Conservation (phyloP, 495 filamentous ascomycete genomes). For the Aspergillus cristatus region DNA sequence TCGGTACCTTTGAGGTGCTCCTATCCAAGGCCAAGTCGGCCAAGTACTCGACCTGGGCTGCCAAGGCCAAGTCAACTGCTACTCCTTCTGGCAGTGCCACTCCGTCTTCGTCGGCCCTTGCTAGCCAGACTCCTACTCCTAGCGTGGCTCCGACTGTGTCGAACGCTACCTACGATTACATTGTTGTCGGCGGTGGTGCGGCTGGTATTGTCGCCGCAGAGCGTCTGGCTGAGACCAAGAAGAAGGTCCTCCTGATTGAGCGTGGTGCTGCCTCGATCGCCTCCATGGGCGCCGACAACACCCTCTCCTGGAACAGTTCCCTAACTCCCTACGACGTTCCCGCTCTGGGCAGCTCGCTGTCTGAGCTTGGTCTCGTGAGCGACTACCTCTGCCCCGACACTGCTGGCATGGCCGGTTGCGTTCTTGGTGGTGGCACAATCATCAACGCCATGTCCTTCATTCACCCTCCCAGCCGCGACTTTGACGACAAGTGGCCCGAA, state of each 20-base stretch:
- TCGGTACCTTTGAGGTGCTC: conserved; percentile 22
- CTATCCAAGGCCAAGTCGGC: conserved; percentile 16
- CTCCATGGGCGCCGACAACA: conserved; percentile 7
- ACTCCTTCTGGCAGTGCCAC: conserved; percentile 1
- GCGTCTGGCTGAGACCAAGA: conserved; percentile 53
- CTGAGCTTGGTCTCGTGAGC: conserved; percentile 55
- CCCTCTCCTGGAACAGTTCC: conserved; percentile 14
- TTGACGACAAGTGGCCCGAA: conserved; percentile 59
- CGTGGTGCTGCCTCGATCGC: conserved; percentile 15
- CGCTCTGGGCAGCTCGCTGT: conserved; percentile 50
- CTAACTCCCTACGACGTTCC: conserved; percentile 68
- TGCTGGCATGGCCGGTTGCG: conserved; percentile 69
- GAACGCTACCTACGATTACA: conserved; percentile 14
- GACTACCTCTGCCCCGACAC: conserved; percentile 53
- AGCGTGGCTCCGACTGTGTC: conserved; percentile 5
- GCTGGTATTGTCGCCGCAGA: conserved; percentile 36
- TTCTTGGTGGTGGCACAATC: conserved; percentile 69
- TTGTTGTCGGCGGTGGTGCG: conserved; percentile 15
- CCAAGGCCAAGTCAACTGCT: conserved; percentile 6
- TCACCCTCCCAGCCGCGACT: conserved; percentile 51
- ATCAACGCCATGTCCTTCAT: conserved; percentile 60
- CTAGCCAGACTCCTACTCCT: conserved; percentile 4
- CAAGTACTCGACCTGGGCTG: conserved; percentile 21
- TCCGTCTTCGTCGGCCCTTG: conserved; percentile 3
- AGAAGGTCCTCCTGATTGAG: conserved; percentile 22